Evolutionary conservation across 2,329 filamentous ascomycete species (phyloP), one percentile per base, ranked within the genome.

Genomic region (Pestalotiopsis fici): DNA sequence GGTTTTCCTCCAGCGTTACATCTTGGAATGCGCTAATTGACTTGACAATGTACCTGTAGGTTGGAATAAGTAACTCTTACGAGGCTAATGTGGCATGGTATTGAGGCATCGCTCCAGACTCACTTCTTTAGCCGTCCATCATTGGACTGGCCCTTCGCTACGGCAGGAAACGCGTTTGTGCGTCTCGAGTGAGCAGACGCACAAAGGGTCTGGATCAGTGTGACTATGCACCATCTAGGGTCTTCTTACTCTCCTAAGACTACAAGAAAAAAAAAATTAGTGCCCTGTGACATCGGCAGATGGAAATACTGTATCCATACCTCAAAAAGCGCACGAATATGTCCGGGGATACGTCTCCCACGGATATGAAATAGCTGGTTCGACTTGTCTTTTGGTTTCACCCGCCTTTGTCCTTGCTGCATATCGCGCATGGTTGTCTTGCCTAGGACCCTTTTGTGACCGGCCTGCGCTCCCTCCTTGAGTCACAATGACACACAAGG

Each of bases 41-140:
- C 21, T 12, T 31, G 25, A 31, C 15, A 9, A 23, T 60, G 57
- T 25, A 60, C 21, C 18, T 63, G 35, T 28, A 63, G 60, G 60
- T 63, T 63, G 37, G 60, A 63, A 63, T 63, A 63, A 63, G 60
- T 63, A 63, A n/a, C 18, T 60, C 13, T 37, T 18, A 60, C 57
- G 28, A 37, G 15, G 37, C 5, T 2, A 7, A 21, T 18, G 31
- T 15, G 25, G 28, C 57, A 39, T 15, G 28, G 28, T 37, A 60
- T 37, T 18, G 12, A 27, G 28, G 3, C n/a, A 21, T 35, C 31
- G 6, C n/a, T 31, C 28, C 18, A 60, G 25, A 21, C 57, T 21
- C 25, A 13, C 21, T 37, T 37, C n/a, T 31, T n/a, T 18, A 18
- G n/a, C 43, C 11, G 43, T 50, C 43, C 11, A 18, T 23, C 18